Evolutionary conservation across 371 early-diverging fungal species (phyloP), one percentile per base, ranked within the genome.

Genomic region (Mucor velutinosus): DNA sequence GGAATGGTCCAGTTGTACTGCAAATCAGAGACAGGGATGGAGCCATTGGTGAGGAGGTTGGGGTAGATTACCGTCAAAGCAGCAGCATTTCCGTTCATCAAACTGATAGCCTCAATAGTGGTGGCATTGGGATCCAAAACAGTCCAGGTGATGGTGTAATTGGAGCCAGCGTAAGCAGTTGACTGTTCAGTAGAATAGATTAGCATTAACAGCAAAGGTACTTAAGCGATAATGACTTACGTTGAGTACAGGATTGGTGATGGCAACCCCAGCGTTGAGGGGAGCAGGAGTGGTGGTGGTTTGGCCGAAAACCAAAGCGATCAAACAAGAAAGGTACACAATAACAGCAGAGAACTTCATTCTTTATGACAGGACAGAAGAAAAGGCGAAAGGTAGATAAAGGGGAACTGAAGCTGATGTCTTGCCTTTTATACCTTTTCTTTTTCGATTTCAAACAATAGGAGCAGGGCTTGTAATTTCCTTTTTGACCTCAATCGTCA

Each of bases 1-100:
- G 72, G 72, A 19, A 72, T 55, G 35, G 51, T 43, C 72, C 72
- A 72, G 43, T 49, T 60, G 27, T 72, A 72, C 10, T 11, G 14
- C 35, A 60, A 62, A 17, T 41, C 49, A 17, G 21, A 39, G 37
- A 58, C 67, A 19, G 47, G 47, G 43, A 72, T 60, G 17, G 67
- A 49, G 15, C 30, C 64, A 25, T 64, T 70, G 8, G 43, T 62
- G n/a, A 72, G 61, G 15, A 72, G 60, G 39, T 72, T 67, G 1
- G 59, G 17, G 33, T 64, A 27, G 14, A 67, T 60, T 4, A 41
- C 21, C 14, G 29, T 51, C 21, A 72, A 58, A 19, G 23, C 29
- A 35, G 49, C 17, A 57, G 72, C 41, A 21, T 49, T 33, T n/a
- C 72, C 72, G 6, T 67, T 62, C 62, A 67, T 64, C 30, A 72